Base-by-base conservation (phyloP, 257 asterid species). In the Eucommia ulmoides region DNA sequence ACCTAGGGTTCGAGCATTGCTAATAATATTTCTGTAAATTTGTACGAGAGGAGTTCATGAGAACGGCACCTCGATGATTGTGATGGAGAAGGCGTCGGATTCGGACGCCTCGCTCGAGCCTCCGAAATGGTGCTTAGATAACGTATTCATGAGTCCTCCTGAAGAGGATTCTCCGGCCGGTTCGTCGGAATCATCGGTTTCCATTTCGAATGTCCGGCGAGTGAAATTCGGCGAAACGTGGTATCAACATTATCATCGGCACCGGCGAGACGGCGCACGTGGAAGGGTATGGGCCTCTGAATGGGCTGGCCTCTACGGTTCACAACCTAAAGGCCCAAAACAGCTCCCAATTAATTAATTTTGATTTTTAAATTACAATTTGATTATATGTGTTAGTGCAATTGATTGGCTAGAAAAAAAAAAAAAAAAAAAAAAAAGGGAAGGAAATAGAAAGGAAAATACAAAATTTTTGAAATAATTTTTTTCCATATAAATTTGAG, bases 81-180 rank as follows among this genome's bases (percentile, higher is more conserved):
- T 66, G 67, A 88, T 51, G 52, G 87, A 68, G 74, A 81, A 78
- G 53, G 74, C 78, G 58, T 60, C 72, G 23, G 65, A 29, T n/a
- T n/a, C n/a, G n/a, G n/a, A 67, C 8, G 9, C 16, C 22, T 21
- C 33, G 48, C 22, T 45, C 1, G 54, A 47, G 58, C 65, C 66
- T 29, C 81, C 80, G 57, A 84, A 82, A 41, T 55, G 61, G 55
- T 82, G 94, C 35, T n/a, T 59, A 25, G 93, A 82, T 24, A 33
- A 55, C 7, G 86, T 70, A 38, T 65, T 75, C 94, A 88, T 77
- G 38, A 3, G 48, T 38, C 45, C n/a, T 62, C 71, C 54, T 48
- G 71, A 33, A 23, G 61, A 24, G 63, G 67, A 63, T 23, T 68
- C 35, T 19, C 47, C 66, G 10, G 38, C 58, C 53, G 29, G 29